Conservation (phyloP, 345 rosid species). For the Populus alba region DNA sequence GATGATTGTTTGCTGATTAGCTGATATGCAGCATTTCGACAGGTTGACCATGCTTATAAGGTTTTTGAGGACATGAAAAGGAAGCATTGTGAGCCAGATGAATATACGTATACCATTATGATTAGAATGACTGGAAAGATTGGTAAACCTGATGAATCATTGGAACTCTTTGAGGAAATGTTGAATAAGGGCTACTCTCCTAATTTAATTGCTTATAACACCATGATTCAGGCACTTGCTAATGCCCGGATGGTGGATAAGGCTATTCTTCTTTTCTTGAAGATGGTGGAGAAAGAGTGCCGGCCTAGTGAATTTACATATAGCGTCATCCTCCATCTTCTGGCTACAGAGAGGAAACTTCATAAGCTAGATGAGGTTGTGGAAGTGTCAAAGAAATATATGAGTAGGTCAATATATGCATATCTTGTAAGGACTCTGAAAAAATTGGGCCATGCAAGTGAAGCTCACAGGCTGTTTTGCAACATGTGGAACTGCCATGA, state of each 20-base stretch:
- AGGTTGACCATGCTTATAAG: conserved; percentile 68
- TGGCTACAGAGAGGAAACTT: conserved; percentile 21
- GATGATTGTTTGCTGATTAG: conserved; percentile 36
- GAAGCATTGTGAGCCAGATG: conserved; percentile 66
- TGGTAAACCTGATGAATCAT: conserved; percentile 57
- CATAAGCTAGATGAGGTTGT: conserved; percentile 16
- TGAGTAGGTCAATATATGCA: conserved; percentile 71
- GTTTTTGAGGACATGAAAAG: conserved; percentile 80
- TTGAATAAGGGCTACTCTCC: conserved; percentile 47
- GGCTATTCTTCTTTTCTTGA: conserved; percentile 63
- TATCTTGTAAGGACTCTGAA: conserved; percentile 66
- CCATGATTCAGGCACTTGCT: conserved; percentile 73
- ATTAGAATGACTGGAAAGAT: conserved; percentile 69
- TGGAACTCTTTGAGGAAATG: conserved; percentile 72
- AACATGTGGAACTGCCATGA: conserved; percentile 88
- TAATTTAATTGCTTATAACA: conserved; percentile 65
- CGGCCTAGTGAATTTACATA: conserved; percentile 24
- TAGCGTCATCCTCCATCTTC: conserved; percentile 7
- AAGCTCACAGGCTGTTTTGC: conserved; percentile 61
- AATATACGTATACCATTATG: conserved; percentile 81
- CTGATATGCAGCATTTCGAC: conserved; percentile 68
- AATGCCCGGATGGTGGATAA: conserved; percentile 64
- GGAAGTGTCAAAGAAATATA: conserved; percentile 64
- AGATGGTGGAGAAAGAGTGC: conserved; percentile 42
- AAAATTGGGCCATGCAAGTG: conserved; percentile 73